Evolutionary conservation across 352 stramenopile species (phyloP).

Genomic region (Phytopythium kandeliae): DNA sequence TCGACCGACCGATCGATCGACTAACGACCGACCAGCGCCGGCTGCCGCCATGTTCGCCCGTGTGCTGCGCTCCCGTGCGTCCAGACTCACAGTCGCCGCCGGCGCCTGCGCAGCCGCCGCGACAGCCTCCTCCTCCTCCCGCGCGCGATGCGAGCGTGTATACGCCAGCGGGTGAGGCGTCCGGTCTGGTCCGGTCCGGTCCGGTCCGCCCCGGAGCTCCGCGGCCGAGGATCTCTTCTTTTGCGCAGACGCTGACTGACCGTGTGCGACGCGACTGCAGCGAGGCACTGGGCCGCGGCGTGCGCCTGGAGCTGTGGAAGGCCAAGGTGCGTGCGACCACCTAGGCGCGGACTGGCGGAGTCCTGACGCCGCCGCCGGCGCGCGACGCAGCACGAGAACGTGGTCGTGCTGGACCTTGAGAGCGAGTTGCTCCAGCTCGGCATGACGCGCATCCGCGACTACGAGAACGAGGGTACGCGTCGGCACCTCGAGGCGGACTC

Average conservation of each 20-base stretch:
- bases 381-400: constrained; percentile 75
- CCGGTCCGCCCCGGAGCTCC: too few species aligned
- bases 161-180: constrained; percentile 58
- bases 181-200: too few species aligned
- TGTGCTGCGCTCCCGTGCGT: constrained; percentile 20
- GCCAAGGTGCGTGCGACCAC: constrained; percentile 57
- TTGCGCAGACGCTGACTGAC: too few species aligned
- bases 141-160: constrained; percentile 41
- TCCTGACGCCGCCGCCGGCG: not conserved
- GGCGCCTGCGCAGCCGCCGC: constrained; percentile 15
- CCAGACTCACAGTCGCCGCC: constrained; percentile 26
- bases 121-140: constrained; percentile 22
- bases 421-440: constrained; percentile 81
- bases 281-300: constrained; percentile 67
- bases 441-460: constrained; percentile 76
- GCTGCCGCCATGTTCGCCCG: constrained; percentile 33
- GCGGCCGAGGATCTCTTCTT: too few species aligned
- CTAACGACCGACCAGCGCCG: too few species aligned
- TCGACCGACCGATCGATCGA: not conserved
- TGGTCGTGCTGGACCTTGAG: constrained; percentile 79
- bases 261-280: constrained; percentile 20
- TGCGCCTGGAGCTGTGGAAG: constrained; percentile 84
- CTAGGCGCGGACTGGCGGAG: too few species aligned
- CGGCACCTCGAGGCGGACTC: too few species aligned
- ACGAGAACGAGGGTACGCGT: constrained; percentile 66